Percentiles rank a stretch among this genome's conserved stretches.
These are phyloP conservation scores for Aspergillus pseudoterreus DNA, from an alignment of 2,329 filamentous ascomycete genomes.

Conservation along the genomic window DNA sequence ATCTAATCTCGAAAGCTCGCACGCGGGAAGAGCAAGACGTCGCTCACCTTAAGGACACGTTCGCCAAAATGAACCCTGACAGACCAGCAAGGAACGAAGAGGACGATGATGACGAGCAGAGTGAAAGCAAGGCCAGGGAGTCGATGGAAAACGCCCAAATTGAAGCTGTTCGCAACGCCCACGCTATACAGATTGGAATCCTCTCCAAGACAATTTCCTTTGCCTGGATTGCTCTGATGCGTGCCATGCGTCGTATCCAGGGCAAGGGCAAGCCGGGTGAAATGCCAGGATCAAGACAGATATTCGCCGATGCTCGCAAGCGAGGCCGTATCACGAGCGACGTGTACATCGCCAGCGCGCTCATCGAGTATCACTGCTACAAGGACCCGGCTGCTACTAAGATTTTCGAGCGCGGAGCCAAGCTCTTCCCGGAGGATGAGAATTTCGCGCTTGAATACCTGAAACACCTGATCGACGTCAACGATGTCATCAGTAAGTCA, in stretches of 20 bases:
- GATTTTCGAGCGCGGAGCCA: constrained; percentile 92
- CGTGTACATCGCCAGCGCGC: constrained; percentile 87
- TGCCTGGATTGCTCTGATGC: constrained; percentile 91
- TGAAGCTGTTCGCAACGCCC: constrained; percentile 59
- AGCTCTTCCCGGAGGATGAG: constrained; percentile 90
- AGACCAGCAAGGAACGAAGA: constrained; percentile 42
- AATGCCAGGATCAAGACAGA: constrained; percentile 70
- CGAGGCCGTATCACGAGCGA: constrained; percentile 87
- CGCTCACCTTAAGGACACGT: constrained; percentile 53
- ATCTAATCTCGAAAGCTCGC: constrained; percentile 68
- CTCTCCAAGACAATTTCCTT: constrained; percentile 85
- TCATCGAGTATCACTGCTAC: constrained; percentile 94
- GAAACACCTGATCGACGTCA: constrained; percentile 87
- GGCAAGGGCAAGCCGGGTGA: constrained; percentile 72
- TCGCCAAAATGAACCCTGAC: constrained; percentile 40
- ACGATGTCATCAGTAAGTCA: constrained; percentile 84
- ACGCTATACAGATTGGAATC: constrained; percentile 67
- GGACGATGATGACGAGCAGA: constrained; percentile 53
- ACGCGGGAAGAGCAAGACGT: constrained; percentile 62
- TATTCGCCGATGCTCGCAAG: constrained; percentile 85
- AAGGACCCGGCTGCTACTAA: constrained; percentile 88
- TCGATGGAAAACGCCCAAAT: constrained; percentile 54
- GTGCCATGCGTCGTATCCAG: constrained; percentile 90
- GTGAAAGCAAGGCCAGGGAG: constrained; percentile 48
- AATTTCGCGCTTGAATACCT: constrained; percentile 92